A percentile compares a stretch with the other conserved stretches of the same genome.
Conservation (phyloP, 2,329 filamentous ascomycete species). For the Cladorrhinum sp. region DNA sequence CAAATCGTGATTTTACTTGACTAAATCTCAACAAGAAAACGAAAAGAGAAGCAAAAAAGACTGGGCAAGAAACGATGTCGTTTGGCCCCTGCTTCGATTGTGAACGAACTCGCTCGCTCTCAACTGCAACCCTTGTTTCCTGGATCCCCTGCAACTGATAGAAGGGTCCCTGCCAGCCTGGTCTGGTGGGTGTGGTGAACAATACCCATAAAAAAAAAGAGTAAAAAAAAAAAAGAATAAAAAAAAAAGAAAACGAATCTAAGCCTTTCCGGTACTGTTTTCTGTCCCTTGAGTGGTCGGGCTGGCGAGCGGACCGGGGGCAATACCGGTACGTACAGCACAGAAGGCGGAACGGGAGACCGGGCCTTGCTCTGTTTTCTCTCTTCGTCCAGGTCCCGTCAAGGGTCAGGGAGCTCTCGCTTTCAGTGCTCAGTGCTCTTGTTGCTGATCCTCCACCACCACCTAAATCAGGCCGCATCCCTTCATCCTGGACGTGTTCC, state of each 20-base stretch:
- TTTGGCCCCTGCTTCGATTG: slow-evolving; percentile 8
- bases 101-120: background rate
- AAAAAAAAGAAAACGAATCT: slow-evolving; percentile 15
- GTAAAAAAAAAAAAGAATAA: background rate
- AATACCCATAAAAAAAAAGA: background rate
- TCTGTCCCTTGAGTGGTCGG: slow-evolving; percentile 23
- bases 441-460: slow-evolving; percentile 28
- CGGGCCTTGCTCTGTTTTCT: slow-evolving; percentile 25
- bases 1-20: background rate
- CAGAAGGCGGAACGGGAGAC: slow-evolving; percentile 25
- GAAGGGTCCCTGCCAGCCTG: slow-evolving; percentile 9
- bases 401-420: background rate
- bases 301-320: slow-evolving; percentile 22
- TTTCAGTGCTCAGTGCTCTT: slow-evolving; percentile 1
- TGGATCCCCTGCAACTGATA: background rate
- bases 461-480: slow-evolving; percentile 35
- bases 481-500: slow-evolving; percentile 28
- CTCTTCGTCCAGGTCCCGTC: slow-evolving; percentile 3
- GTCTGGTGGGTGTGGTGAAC: background rate
- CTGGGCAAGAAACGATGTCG: slow-evolving; percentile 5
- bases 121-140: slow-evolving; percentile 3
- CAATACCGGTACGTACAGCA: slow-evolving; percentile 18
- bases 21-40: background rate
- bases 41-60: background rate
- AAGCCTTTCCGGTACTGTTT: slow-evolving; percentile 27